Evolutionary conservation across 768 basidiomycete species (phyloP).

Genomic region (Russula ochroleuca): DNA sequence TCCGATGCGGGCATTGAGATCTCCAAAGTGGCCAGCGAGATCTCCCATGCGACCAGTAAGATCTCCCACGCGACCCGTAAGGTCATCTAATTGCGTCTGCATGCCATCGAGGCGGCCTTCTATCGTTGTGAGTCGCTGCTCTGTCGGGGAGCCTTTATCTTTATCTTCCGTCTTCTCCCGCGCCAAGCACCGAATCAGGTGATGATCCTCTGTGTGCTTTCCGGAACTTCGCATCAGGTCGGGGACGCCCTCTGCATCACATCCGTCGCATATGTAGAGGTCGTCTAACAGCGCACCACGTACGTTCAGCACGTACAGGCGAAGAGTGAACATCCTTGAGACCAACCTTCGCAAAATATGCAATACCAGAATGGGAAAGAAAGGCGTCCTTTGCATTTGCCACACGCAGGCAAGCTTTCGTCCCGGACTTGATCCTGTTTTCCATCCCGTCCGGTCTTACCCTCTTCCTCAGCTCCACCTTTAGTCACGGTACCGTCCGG

Average conservation of each 20-base stretch:
- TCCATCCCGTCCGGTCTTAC: background rate
- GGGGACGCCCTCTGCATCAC: background rate
- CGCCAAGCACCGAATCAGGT: conserved; percentile 16
- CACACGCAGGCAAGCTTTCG: conserved; percentile 25
- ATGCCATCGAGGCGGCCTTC: conserved; percentile 4
- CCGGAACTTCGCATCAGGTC: conserved; percentile 2
- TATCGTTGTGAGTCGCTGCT: background rate
- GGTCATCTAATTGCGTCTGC: background rate
- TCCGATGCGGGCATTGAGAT: background rate
- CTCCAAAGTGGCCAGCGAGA: no score
- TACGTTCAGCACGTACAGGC: background rate
- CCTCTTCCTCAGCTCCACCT: no score
- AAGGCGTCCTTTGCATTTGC: conserved; percentile 27
- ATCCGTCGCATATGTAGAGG: conserved; percentile 12
- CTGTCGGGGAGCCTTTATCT: background rate
- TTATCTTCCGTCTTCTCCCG: background rate
- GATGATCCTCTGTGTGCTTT: conserved; percentile 6
- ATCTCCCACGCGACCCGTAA: no score
- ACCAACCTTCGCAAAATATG: conserved; percentile 30
- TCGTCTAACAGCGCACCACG: background rate
- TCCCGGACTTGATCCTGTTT: background rate
- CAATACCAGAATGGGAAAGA: conserved; percentile 36
- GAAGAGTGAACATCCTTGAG: background rate
- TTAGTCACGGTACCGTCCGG: background rate
- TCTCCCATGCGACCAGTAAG: no score